Conservation (phyloP, 495 filamentous ascomycete genomes). For the Pyronema omphalodes region DNA sequence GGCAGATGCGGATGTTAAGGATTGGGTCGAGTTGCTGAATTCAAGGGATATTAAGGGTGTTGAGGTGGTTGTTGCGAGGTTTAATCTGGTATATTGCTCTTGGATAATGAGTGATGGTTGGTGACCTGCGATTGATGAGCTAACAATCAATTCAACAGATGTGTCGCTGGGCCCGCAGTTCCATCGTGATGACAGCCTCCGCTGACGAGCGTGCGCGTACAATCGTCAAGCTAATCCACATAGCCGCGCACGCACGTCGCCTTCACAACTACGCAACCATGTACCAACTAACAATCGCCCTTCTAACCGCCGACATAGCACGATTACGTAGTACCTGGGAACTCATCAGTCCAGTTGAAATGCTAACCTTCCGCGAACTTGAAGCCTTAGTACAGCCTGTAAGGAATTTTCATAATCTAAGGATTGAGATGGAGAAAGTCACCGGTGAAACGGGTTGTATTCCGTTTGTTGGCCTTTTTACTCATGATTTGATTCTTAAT, state of each 20-base stretch:
- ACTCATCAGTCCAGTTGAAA: conserved; percentile 51
- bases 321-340: conserved; percentile 68
- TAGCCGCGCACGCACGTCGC: conserved; percentile 64
- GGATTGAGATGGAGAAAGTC: conserved; percentile 76
- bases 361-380: conserved; percentile 56
- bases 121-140: not conserved
- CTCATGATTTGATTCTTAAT: conserved; percentile 93
- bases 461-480: conserved; percentile 87
- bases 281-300: conserved; percentile 81
- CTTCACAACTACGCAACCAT: conserved; percentile 93
- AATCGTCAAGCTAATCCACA: conserved; percentile 82
- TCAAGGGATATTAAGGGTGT: conserved; percentile 70
- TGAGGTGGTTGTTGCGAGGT: conserved; percentile 87
- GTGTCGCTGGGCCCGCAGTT: conserved; percentile 91
- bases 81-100: conserved; percentile 47
- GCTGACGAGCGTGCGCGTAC: conserved; percentile 66
- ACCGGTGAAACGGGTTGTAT: conserved; percentile 71
- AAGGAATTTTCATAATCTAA: conserved; percentile 69
- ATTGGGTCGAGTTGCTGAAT: conserved; percentile 86
- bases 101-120: not conserved
- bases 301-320: conserved; percentile 64
- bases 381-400: conserved; percentile 72
- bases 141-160: conserved; percentile 29
- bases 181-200: conserved; percentile 68
- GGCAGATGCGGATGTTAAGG: conserved; percentile 38